Base-by-base conservation (phyloP, 177 flowering plant genomes). In the Vitis hybrid region DNA sequence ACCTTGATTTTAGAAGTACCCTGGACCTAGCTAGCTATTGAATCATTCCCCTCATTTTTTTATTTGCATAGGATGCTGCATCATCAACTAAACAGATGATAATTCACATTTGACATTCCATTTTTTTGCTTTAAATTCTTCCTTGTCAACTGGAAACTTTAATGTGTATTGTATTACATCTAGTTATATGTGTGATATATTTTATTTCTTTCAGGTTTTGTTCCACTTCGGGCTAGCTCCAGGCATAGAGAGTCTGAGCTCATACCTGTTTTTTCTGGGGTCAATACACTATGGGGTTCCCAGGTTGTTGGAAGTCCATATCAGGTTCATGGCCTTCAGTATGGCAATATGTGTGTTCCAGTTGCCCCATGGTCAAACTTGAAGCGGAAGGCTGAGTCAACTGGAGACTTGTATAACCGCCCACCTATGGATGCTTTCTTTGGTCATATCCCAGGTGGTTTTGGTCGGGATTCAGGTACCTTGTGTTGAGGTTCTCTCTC, bases 381-480 rank as follows among this genome's bases (percentile, higher is more conserved):
- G 69, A 74, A 71, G 70, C 59, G 61, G 34, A 77, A 64, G 61
- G 60, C 51, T 64, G 76, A 75, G 57, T 61, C 31, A 22, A 45
- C 59, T 29, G 65, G 65, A 18, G 69, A 66, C 67, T 69, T 69
- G 18, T 56, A 16, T 10, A 22, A 68, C 53, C 22, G 70, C 18
- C 12, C 50, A 14, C 69, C 71, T 2, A 64, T 50, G 63, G 80
- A 68, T 20, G 60, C 60, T 65, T 31, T 64, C 50, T 59, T 62
- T 63, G 72, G 70, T n/a, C 71, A 58, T 31, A 49, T 71, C 66
- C 45, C 81, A 12, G 52, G 76, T 50, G 53, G 71, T 56, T 59
- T 58, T 65, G 59, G 22, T 61, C 70, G 65, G 34, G 75, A 78
- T 63, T 68, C 80, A 78, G 77, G 80, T 74, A 74, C 50, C 34